phyloP scores from a whole-genome alignment of 73 alveolate genomes.

The Symbiodinium natans region DNA sequence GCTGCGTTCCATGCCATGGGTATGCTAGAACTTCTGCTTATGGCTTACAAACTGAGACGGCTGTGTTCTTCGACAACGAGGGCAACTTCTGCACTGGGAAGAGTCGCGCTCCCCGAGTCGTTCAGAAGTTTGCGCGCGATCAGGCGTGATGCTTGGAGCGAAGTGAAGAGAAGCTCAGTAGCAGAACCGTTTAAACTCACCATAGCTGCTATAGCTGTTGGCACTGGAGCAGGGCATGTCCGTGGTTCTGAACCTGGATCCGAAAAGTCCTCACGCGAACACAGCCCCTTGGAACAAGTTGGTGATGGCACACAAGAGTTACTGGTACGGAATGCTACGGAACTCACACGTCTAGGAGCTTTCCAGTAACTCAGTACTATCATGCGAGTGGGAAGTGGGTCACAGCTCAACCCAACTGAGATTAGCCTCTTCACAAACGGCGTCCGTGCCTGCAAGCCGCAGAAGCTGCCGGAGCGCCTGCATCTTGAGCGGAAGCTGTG shows the following conservation, averaged over 20 bases:
- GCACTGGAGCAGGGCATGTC: constrained; percentile 72
- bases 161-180: not conserved
- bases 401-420: too few species aligned
- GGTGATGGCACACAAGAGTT: too few species aligned
- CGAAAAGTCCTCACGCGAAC: constrained; percentile 62
- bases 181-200: not conserved
- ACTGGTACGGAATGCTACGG: not conserved
- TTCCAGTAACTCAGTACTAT: too few species aligned
- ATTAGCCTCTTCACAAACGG: constrained; percentile 57
- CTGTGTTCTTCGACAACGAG: constrained; percentile 73
- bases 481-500: not conserved
- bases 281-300: not conserved
- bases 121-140: not conserved
- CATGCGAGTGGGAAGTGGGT: too few species aligned
- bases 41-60: not conserved
- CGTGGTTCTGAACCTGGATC: constrained; percentile 62
- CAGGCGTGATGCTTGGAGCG: not conserved
- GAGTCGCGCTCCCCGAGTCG: constrained; percentile 8
- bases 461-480: constrained; percentile 62
- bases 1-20: too few species aligned
- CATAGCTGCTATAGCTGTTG: not conserved
- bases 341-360: not conserved
- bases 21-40: too few species aligned
- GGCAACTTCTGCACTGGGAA: constrained; percentile 42
- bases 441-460: constrained; percentile 55